Conservation (phyloP, 352 stramenopile genomes). For the Phytophthora melonis region DNA sequence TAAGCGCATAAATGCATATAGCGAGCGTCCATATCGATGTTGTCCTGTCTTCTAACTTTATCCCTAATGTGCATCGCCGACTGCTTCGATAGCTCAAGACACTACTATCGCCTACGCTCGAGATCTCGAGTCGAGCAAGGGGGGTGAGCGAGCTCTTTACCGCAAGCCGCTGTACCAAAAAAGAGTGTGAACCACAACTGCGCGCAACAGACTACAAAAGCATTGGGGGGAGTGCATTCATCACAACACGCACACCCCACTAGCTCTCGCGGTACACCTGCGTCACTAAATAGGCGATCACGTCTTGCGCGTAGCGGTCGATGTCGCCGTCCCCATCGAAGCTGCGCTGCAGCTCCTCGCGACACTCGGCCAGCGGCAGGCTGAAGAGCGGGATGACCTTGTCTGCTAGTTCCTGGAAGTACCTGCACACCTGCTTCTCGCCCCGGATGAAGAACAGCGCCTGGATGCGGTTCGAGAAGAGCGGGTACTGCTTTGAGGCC, state of each 20-base stretch:
- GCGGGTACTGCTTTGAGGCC: conserved; percentile 77
- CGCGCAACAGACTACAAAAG: conserved; percentile 36
- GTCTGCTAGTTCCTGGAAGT: conserved; percentile 85
- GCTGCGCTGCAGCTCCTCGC: conserved; percentile 74
- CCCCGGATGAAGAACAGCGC: conserved; percentile 90
- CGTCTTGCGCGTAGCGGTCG: conserved; percentile 88
- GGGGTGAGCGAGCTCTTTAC: conserved; percentile 27
- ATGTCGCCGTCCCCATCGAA: conserved; percentile 86
- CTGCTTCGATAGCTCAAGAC: conserved; percentile 37
- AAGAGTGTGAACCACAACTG: conserved; percentile 21
- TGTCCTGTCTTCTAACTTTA: conserved; percentile 55
- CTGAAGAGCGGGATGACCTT: conserved; percentile 87
- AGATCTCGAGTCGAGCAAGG: conserved; percentile 1
- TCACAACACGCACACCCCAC: conserved; percentile 7
- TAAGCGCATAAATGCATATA: not conserved
- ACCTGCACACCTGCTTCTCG: conserved; percentile 89
- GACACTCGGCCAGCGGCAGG: conserved; percentile 70
- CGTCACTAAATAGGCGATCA: conserved; percentile 90
- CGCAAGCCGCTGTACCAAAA: conserved; percentile 22
- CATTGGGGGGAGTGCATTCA: conserved; percentile 4
- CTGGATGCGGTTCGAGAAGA: conserved; percentile 91
- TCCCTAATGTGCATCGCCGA: conserved; percentile 46
- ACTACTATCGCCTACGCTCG: conserved; percentile 23
- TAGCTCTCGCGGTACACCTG: conserved; percentile 86
- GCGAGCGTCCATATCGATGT: conserved; percentile 33